phyloP scores from a whole-genome alignment of 2,329 filamentous ascomycete species.

The Chrysosphaeria jannelii region DNA sequence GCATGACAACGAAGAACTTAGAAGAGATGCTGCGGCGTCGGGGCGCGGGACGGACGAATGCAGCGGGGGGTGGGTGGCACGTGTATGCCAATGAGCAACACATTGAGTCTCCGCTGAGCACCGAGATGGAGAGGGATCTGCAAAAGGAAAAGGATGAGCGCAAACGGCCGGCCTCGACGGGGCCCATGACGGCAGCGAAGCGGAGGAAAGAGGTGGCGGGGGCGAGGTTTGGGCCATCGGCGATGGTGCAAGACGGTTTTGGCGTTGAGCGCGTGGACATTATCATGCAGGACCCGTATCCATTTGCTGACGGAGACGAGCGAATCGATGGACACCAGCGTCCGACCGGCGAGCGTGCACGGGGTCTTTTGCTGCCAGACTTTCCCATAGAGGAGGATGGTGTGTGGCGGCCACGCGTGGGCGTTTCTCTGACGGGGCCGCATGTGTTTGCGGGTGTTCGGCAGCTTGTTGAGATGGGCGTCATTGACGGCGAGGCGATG shows the following conservation, averaged over 20 bases:
- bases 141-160: too few relatives aligned
- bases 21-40: slow-evolving; percentile 35
- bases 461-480: slow-evolving; percentile 44
- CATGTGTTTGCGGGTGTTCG: slow-evolving; percentile 62
- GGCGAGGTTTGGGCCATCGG: slow-evolving; percentile 39
- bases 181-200: slow-evolving; percentile 15
- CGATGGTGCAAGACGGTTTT: slow-evolving; percentile 21
- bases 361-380: slow-evolving; percentile 4
- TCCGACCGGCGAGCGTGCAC: background rate
- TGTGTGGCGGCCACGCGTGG: slow-evolving; percentile 25
- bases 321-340: slow-evolving; percentile 1
- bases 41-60: slow-evolving; percentile 38
- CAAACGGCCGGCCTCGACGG: slow-evolving; percentile 7
- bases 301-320: slow-evolving; percentile 4
- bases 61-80: slow-evolving; percentile 49
- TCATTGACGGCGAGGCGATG: slow-evolving; percentile 49
- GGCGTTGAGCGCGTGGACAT: slow-evolving; percentile 32
- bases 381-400: slow-evolving; percentile 6
- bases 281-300: slow-evolving; percentile 25
- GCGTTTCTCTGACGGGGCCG: slow-evolving; percentile 38
- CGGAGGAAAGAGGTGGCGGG: slow-evolving; percentile 28
- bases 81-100: slow-evolving; percentile 37
- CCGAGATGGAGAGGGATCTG: too few relatives aligned
- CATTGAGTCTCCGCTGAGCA: slow-evolving; percentile 23
- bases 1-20: slow-evolving; percentile 40